Conservation (phyloP, 768 basidiomycete genomes). For the Strobilomyces echinocephalus region DNA sequence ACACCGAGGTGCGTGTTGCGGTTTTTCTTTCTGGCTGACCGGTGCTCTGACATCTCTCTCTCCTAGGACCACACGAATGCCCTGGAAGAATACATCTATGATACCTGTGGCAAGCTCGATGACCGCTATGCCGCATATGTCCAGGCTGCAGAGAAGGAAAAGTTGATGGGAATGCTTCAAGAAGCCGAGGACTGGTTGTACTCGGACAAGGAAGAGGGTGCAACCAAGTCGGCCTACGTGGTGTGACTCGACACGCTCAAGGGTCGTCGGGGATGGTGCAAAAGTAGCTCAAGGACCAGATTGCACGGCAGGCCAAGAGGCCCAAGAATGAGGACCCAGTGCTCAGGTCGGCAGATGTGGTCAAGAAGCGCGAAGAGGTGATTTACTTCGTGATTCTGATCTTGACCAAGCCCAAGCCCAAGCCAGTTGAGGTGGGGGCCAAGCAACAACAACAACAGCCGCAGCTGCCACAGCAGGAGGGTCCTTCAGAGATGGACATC, state of each 20-base stretch:
- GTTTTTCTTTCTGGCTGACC: conserved; percentile 2
- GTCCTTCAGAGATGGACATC: conserved; percentile 80
- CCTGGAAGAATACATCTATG: conserved; percentile 97
- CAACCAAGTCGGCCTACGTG: conserved; percentile 93
- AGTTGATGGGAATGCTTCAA: conserved; percentile 62
- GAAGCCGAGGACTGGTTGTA: conserved; percentile 97
- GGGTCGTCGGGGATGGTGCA: conserved; percentile 73
- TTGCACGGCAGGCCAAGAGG: conserved; percentile 79
- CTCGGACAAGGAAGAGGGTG: conserved; percentile 93
- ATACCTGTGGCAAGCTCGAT: conserved; percentile 88
- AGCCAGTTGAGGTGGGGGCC: conserved; percentile 55
- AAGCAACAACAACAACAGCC: conserved; percentile 27
- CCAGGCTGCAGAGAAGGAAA: conserved; percentile 69
- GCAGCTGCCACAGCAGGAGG: conserved; percentile 25
- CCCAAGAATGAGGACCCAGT: conserved; percentile 87
- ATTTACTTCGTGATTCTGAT: conserved; percentile 88
- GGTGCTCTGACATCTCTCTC: neutral
- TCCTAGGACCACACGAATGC: conserved; percentile 93
- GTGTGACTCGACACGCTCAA: conserved; percentile 78
- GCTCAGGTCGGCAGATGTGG: conserved; percentile 74
- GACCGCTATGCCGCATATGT: conserved; percentile 78
- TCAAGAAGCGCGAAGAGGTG: conserved; percentile 90
- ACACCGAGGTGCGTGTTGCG: conserved; percentile 75
- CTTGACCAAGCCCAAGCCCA: conserved; percentile 89
- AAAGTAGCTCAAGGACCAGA: conserved; percentile 96